A percentile compares a stretch with the other conserved stretches of the same genome.
These are phyloP conservation scores for Gloeostereum incarnatum DNA, from an alignment of 768 basidiomycete species.

Conservation along the genomic window DNA sequence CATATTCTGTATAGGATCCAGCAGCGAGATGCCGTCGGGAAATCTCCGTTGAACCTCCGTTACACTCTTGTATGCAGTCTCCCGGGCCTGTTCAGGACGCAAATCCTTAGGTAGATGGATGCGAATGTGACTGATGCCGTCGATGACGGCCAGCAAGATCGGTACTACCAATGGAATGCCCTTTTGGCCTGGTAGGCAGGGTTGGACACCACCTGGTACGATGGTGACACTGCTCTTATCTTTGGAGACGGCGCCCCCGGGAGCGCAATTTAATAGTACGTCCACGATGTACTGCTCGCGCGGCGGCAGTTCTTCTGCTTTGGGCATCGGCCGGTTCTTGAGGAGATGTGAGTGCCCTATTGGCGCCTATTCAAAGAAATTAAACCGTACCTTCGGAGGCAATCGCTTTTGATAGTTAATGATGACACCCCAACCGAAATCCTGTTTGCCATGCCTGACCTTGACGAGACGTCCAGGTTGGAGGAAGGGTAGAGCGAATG, in stretches of 20 bases:
- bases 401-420: slow-evolving; percentile 86
- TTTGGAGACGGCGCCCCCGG: slow-evolving; percentile 51
- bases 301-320: slow-evolving; percentile 60
- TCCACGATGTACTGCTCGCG: slow-evolving; percentile 93
- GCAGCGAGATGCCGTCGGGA: slow-evolving; percentile 74
- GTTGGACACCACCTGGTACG: slow-evolving; percentile 63
- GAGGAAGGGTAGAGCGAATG: slow-evolving; percentile 90
- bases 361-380: background rate
- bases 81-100: slow-evolving; percentile 62
- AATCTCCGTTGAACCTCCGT: slow-evolving; percentile 87
- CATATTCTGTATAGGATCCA: slow-evolving; percentile 95
- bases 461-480: slow-evolving; percentile 90
- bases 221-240: slow-evolving; percentile 44
- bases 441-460: slow-evolving; percentile 74
- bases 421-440: slow-evolving; percentile 97
- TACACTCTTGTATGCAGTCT: slow-evolving; percentile 85
- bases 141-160: slow-evolving; percentile 78
- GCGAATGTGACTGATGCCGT: slow-evolving; percentile 80
- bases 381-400: slow-evolving; percentile 60
- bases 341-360: background rate
- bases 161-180: slow-evolving; percentile 84
- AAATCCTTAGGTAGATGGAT: slow-evolving; percentile 88
- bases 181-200: slow-evolving; percentile 63
- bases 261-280: slow-evolving; percentile 76
- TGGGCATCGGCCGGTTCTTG: slow-evolving; percentile 59